Percentiles rank a stretch among this genome's conserved stretches.
phyloP scores from a whole-genome alignment of 352 stramenopile species.

The Phytophthora sojae region DNA sequence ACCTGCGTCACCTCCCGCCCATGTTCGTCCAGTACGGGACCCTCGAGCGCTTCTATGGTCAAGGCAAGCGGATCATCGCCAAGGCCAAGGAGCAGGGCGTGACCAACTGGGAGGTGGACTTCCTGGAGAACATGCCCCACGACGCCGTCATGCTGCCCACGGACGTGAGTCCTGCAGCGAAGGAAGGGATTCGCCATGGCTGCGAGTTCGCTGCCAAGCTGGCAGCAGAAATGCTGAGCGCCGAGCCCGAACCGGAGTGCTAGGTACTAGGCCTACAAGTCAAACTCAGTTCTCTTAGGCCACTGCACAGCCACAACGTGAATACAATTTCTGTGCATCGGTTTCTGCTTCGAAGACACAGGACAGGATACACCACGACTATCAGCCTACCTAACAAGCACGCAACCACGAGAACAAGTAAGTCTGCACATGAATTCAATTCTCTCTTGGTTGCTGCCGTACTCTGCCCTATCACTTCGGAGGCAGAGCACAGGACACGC shows the following conservation, averaged over 20 bases:
- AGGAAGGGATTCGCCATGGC: slow-evolving; percentile 30
- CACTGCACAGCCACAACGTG: neutral
- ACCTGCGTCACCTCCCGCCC: slow-evolving; percentile 23
- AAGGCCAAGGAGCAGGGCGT: slow-evolving; percentile 29
- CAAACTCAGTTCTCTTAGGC: neutral
- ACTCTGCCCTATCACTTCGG: slow-evolving; percentile 40
- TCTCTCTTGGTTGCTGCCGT: neutral
- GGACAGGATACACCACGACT: neutral
- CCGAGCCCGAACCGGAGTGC: slow-evolving; percentile 22
- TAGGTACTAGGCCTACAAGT: neutral
- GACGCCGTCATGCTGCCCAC: slow-evolving; percentile 35
- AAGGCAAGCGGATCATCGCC: slow-evolving; percentile 27
- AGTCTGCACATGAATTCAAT: neutral
- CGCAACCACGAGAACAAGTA: neutral
- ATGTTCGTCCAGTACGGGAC: slow-evolving; percentile 39
- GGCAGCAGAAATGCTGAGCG: slow-evolving; percentile 8
- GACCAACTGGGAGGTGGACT: slow-evolving; percentile 32
- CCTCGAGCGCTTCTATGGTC: slow-evolving; percentile 33
- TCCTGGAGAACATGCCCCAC: slow-evolving; percentile 34
- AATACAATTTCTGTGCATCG: too few relatives aligned
- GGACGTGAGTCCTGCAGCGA: slow-evolving; percentile 24
- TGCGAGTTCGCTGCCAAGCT: slow-evolving; percentile 32
- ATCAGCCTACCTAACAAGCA: neutral
- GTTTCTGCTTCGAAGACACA: neutral
- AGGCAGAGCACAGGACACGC: slow-evolving; percentile 66